A percentile compares a stretch with the other conserved stretches of the same genome.
Evolutionary conservation across 2,329 filamentous ascomycete species (phyloP).

Genomic region (Camptophora hylomeconis): DNA sequence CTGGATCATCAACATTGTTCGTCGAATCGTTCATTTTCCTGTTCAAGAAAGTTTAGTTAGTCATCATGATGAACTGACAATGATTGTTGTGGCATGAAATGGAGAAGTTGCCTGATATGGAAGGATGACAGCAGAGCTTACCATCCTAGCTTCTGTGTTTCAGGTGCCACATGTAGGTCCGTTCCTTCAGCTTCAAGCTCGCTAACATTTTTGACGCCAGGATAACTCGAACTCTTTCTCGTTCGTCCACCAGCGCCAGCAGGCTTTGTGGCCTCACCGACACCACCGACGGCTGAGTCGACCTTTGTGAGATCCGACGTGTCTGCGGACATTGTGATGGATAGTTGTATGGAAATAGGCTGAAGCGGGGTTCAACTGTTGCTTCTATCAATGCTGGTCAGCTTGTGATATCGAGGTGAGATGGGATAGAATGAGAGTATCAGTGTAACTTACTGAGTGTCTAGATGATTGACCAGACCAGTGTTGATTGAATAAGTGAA

Average conservation of each 20-base stretch:
- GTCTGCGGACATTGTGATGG: constrained; percentile 16
- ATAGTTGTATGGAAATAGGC: constrained; percentile 1
- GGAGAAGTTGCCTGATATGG: no score
- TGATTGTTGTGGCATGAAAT: no score
- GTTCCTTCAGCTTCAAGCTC: constrained; percentile 68
- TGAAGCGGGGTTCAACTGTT: constrained; percentile 1
- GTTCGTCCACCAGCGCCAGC: no score
- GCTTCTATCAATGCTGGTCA: no score
- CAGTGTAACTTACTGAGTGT: constrained; percentile 1
- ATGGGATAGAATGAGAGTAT: constrained; percentile 2
- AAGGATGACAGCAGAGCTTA: constrained; percentile 33
- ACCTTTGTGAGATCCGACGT: constrained; percentile 49
- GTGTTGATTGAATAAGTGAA: neutral
- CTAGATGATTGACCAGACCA: constrained; percentile 1
- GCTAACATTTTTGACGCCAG: constrained; percentile 68
- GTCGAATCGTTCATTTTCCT: constrained; percentile 94
- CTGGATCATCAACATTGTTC: constrained; percentile 64
- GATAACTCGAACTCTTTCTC: constrained; percentile 59
- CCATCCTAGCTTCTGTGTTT: constrained; percentile 84
- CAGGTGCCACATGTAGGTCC: constrained; percentile 59
- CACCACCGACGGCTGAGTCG: constrained; percentile 78
- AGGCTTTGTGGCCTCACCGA: constrained; percentile 30
- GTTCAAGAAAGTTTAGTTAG: constrained; percentile 3
- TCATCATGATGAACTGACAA: constrained; percentile 3
- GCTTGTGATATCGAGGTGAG: constrained; percentile 1